Conservation (phyloP, 2,329 filamentous ascomycete species). For the Clathrospora elynae region DNA sequence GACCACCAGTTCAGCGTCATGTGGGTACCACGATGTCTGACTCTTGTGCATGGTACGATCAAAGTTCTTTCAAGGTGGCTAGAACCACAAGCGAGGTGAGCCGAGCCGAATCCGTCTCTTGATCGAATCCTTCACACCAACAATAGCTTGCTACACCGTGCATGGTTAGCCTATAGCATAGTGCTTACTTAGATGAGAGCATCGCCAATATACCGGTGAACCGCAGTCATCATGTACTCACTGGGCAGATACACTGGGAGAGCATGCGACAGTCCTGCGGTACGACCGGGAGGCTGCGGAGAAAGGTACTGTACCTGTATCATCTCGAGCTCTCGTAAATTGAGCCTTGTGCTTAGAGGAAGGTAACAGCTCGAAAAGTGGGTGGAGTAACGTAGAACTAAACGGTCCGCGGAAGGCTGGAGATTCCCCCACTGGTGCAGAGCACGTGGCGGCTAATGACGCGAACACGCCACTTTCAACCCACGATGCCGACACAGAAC, state of each 20-base stretch:
- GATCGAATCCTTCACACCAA: conserved; percentile 4
- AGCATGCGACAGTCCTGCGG: conserved; percentile 3
- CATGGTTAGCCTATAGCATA: conserved; percentile 4
- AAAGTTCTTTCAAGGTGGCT: conserved; percentile 3
- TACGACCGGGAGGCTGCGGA: neutral
- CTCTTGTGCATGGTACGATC: no score
- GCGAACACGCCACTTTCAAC: no score
- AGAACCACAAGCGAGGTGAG: conserved; percentile 3
- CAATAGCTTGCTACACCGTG: conserved; percentile 2
- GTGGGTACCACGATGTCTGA: no score
- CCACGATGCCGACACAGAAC: no score
- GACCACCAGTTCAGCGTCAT: no score
- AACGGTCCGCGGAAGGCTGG: no score
- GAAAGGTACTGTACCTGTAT: conserved; percentile 4
- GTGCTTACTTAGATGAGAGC: conserved; percentile 4
- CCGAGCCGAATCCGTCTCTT: neutral
- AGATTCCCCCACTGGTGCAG: no score
- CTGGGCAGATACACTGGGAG: conserved; percentile 5
- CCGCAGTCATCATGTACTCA: conserved; percentile 13
- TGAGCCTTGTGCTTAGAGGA: no score
- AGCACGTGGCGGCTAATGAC: no score
- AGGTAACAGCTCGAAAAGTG: no score
- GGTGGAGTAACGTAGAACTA: no score
- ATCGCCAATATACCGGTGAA: conserved; percentile 13
- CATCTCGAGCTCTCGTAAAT: no score